Percentiles rank a stretch among this genome's conserved stretches.
phyloP scores from a whole-genome alignment of 345 rosid species.

The Eucalyptus marginata region DNA sequence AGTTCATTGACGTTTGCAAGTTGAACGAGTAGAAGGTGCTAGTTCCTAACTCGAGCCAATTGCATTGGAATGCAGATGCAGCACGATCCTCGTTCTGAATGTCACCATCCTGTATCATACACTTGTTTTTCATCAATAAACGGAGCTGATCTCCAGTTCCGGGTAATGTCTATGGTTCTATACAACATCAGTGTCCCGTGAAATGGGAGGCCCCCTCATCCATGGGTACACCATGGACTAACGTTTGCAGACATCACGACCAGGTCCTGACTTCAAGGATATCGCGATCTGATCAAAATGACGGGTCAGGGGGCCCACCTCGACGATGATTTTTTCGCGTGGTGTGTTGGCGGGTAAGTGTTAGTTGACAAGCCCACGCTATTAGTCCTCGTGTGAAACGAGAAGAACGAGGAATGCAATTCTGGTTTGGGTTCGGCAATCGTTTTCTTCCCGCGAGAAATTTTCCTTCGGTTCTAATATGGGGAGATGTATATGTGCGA shows the following conservation, averaged over 20 bases:
- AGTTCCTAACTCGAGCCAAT: not conserved
- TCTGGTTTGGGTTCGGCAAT: not conserved
- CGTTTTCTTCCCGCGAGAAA: not conserved
- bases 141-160: not conserved
- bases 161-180: not conserved
- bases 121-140: not conserved
- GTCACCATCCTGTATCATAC: not conserved
- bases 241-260: not conserved
- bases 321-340: not conserved
- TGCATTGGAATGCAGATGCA: not conserved
- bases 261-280: not conserved
- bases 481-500: not conserved
- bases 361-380: not conserved
- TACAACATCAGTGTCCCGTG: not conserved
- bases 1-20: constrained; percentile 72
- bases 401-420: not conserved
- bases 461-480: not conserved
- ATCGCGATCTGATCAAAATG: not conserved
- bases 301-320: not conserved
- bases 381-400: not conserved
- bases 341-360: not conserved
- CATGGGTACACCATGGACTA: not conserved
- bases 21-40: constrained; percentile 23
- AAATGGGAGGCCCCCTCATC: not conserved
- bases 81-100: not conserved